Evolutionary conservation across 306 rosid species (phyloP).

Genomic region (Casuarina equisetifolia): DNA sequence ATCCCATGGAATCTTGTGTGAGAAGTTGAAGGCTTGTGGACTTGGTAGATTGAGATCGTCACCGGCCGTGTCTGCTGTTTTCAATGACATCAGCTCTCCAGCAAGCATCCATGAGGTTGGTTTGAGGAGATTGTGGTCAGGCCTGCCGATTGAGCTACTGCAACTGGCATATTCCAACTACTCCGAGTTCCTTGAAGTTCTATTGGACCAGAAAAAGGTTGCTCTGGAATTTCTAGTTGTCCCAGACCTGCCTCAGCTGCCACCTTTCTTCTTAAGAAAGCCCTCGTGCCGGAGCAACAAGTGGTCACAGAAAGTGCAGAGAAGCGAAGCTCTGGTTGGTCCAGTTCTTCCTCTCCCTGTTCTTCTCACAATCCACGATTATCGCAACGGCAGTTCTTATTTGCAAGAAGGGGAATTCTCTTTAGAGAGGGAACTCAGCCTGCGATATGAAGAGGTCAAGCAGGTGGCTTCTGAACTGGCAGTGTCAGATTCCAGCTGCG

Average conservation of each 20-base stretch:
- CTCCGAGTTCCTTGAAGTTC: slow-evolving; percentile 40
- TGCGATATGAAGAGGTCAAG: slow-evolving; percentile 45
- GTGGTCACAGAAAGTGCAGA: slow-evolving; percentile 39
- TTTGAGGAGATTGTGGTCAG: slow-evolving; percentile 61
- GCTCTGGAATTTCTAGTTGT: slow-evolving; percentile 53
- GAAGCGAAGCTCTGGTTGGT: slow-evolving; percentile 53
- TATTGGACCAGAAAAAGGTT: slow-evolving; percentile 25
- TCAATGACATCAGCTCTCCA: slow-evolving; percentile 55
- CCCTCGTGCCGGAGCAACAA: slow-evolving; percentile 44
- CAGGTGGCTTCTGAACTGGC: slow-evolving; percentile 43
- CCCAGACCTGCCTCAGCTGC: slow-evolving; percentile 57
- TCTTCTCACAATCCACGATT: slow-evolving; percentile 52
- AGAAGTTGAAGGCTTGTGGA: slow-evolving; percentile 56
- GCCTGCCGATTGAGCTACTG: slow-evolving; percentile 54
- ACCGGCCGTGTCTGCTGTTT: slow-evolving; percentile 45
- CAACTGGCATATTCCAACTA: slow-evolving; percentile 54
- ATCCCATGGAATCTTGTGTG: slow-evolving; percentile 55
- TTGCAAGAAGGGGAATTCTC: slow-evolving; percentile 44
- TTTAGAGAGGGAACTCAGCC: slow-evolving; percentile 39
- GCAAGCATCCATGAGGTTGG: slow-evolving; percentile 52
- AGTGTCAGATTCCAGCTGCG: slow-evolving; percentile 24
- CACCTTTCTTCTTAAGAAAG: slow-evolving; percentile 66
- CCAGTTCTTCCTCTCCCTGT: slow-evolving; percentile 71
- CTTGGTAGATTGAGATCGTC: slow-evolving; percentile 45
- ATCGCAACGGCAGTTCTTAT: slow-evolving; percentile 37